Evolutionary conservation across 176 grass and related monocot genomes (phyloP).

Genomic region (Cymbopogon citratus): DNA sequence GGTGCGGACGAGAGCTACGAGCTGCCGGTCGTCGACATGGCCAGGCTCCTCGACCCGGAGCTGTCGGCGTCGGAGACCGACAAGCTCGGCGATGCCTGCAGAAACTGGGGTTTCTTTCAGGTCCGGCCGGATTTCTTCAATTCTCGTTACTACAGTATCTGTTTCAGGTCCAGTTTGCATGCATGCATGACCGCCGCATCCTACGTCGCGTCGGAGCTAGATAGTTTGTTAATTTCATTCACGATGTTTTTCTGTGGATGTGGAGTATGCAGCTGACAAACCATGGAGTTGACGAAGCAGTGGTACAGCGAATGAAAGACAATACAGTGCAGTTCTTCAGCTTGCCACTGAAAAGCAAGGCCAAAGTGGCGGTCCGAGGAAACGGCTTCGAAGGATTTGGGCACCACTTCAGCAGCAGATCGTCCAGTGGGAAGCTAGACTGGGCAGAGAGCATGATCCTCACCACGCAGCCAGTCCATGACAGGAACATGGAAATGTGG

Average conservation of each 20-base stretch:
- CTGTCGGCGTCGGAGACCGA: not conserved
- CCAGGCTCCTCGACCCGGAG: conserved; percentile 9
- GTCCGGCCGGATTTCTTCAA: too few relatives aligned
- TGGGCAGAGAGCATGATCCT: conserved; percentile 18
- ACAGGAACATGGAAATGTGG: conserved; percentile 13
- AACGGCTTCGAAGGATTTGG: not conserved
- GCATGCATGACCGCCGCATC: too few relatives aligned
- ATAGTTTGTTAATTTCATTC: too few relatives aligned
- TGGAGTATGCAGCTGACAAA: not conserved
- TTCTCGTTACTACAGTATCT: too few relatives aligned
- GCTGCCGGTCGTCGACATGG: conserved; percentile 25
- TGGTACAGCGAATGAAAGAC: not conserved
- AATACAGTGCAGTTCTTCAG: not conserved
- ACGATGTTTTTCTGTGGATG: too few relatives aligned
- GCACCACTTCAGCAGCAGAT: conserved; percentile 9
- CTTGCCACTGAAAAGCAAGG: not conserved
- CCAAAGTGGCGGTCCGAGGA: not conserved
- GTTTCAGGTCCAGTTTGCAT: too few relatives aligned
- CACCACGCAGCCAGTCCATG: not conserved
- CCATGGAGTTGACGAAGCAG: not conserved
- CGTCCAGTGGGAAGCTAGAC: not conserved
- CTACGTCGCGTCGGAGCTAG: too few relatives aligned
- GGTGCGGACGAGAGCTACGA: not conserved
- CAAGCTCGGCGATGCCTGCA: conserved; percentile 11
- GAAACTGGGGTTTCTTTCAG: conserved; percentile 26